phyloP scores from a whole-genome alignment of 331 rosid genomes.

The Quercus phellos region DNA sequence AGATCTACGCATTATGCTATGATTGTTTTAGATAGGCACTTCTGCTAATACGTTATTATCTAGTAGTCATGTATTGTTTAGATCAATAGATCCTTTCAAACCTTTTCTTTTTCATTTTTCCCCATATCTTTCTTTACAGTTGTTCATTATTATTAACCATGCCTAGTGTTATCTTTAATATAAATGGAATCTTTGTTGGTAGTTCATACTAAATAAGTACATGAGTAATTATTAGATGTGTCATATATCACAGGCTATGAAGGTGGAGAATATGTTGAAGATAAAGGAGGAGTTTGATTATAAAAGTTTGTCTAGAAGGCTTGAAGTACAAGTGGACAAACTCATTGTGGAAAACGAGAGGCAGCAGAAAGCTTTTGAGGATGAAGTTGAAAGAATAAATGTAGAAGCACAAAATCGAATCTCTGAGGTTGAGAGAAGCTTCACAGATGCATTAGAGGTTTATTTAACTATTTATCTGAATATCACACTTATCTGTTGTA shows the following conservation, averaged over 20 bases:
- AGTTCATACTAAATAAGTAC: slow-evolving; percentile 2
- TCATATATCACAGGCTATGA: slow-evolving; percentile 65
- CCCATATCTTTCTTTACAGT: not conserved
- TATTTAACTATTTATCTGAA: slow-evolving; percentile 25
- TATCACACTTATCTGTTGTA: slow-evolving; percentile 4
- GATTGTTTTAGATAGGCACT: not conserved
- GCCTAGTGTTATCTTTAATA: not conserved
- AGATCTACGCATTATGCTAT: not conserved
- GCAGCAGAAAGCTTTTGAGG: slow-evolving; percentile 81
- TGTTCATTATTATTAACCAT: not conserved
- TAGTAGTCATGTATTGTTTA: not conserved
- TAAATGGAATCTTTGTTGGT: not conserved
- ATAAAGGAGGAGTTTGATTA: slow-evolving; percentile 97
- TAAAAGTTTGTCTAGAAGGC: slow-evolving; percentile 84
- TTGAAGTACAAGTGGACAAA: slow-evolving; percentile 81
- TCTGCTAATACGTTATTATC: not conserved
- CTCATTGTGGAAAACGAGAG: slow-evolving; percentile 91
- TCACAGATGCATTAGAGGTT: slow-evolving; percentile 89
- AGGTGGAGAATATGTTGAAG: slow-evolving; percentile 93
- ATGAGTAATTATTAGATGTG: slow-evolving; percentile 2
- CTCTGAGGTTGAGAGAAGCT: slow-evolving; percentile 76
- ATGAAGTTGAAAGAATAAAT: slow-evolving; percentile 66
- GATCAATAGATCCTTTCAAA: not conserved
- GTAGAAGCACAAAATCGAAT: slow-evolving; percentile 67
- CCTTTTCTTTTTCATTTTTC: not conserved